Evolutionary conservation across 768 basidiomycete species (phyloP).

Genomic region (Psilocybe sp.): DNA sequence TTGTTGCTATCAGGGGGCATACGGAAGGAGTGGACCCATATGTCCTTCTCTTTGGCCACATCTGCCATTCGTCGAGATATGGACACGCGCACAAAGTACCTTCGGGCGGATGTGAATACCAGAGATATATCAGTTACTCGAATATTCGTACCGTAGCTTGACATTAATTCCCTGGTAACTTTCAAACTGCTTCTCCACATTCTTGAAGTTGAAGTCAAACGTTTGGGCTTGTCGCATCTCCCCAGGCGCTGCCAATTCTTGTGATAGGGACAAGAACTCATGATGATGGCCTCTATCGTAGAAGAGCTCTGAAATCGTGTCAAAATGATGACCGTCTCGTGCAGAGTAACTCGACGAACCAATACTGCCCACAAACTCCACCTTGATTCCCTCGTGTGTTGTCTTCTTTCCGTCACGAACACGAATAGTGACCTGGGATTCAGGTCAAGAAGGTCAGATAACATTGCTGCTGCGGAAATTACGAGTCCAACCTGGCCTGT

Average conservation of each 20-base stretch:
- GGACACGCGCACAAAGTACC: conserved; percentile 90
- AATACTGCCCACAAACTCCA: conserved; percentile 95
- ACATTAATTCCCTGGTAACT: conserved; percentile 98
- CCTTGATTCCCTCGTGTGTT: conserved; percentile 94
- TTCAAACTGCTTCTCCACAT: conserved; percentile 99
- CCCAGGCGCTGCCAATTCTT: conserved; percentile 93
- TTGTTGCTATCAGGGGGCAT: conserved; percentile 99
- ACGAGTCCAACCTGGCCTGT: conserved; percentile 63
- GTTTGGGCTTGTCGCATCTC: conserved; percentile 97
- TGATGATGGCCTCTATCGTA: conserved; percentile 98
- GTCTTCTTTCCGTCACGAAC: conserved; percentile 95
- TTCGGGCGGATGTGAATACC: too few species aligned
- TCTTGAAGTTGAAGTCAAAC: conserved; percentile 97
- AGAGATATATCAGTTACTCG: conserved; percentile 1
- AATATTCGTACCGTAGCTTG: conserved; percentile 76
- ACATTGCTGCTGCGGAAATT: not conserved
- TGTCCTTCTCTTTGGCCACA: conserved; percentile 86
- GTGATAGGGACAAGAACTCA: conserved; percentile 93
- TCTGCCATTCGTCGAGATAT: conserved; percentile 92
- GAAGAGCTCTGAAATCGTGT: conserved; percentile 63
- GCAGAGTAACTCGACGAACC: conserved; percentile 45
- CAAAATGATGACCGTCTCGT: not conserved
- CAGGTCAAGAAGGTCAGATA: not conserved
- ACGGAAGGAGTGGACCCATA: conserved; percentile 98
- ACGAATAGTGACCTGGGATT: conserved; percentile 71